Evolutionary conservation across 2,329 filamentous ascomycete genomes (phyloP).

Genomic region (Aspergillus fijiensis): DNA sequence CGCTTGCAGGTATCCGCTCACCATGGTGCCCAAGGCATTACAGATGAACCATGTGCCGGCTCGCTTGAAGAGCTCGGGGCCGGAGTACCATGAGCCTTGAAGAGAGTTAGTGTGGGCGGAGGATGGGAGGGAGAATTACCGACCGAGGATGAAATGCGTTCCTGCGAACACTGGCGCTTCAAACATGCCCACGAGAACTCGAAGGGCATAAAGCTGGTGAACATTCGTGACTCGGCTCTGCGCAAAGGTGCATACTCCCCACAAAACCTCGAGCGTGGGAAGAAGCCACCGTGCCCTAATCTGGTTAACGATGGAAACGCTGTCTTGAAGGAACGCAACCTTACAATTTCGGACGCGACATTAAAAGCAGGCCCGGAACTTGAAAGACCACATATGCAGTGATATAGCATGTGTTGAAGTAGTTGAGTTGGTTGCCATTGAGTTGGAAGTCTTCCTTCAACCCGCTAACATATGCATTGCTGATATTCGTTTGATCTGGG

Average conservation of each 20-base stretch:
- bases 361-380: slow-evolving; percentile 29
- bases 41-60: slow-evolving; percentile 56
- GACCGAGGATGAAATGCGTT: slow-evolving; percentile 34
- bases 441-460: slow-evolving; percentile 34
- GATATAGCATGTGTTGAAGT: slow-evolving; percentile 33
- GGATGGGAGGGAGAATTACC: not conserved
- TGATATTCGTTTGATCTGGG: slow-evolving; percentile 34
- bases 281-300: slow-evolving; percentile 30
- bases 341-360: slow-evolving; percentile 31
- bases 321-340: not conserved
- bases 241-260: slow-evolving; percentile 37
- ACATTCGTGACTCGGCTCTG: slow-evolving; percentile 34
- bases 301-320: not conserved
- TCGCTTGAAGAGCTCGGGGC: slow-evolving; percentile 53
- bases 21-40: slow-evolving; percentile 55
- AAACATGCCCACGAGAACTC: slow-evolving; percentile 35
- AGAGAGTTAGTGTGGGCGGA: not conserved
- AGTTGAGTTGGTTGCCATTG: slow-evolving; percentile 33
- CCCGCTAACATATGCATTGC: slow-evolving; percentile 36
- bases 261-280: slow-evolving; percentile 32
- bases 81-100: slow-evolving; percentile 43
- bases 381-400: slow-evolving; percentile 35
- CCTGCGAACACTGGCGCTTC: slow-evolving; percentile 36
- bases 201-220: slow-evolving; percentile 35
- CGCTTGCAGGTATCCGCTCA: slow-evolving; percentile 58